These are phyloP conservation scores for Leptographium radiaticola DNA, from an alignment of 2,329 filamentous ascomycete species.

Conservation along the genomic window DNA sequence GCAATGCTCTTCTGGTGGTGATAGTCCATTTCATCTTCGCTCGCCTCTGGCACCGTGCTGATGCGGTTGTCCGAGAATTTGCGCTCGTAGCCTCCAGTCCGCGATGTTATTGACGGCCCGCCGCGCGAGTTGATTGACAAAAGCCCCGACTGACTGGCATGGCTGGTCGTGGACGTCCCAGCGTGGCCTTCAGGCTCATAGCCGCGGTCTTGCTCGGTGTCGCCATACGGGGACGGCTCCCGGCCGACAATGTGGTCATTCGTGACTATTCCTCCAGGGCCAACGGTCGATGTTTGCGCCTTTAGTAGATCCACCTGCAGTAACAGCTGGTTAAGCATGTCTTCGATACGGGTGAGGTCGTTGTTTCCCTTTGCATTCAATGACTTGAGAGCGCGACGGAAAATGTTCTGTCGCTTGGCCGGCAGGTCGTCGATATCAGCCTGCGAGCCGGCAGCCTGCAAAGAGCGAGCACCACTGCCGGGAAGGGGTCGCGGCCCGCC, in stretches of 20 bases:
- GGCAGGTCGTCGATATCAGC: conserved; percentile 44
- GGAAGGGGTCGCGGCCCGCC: conserved; percentile 80
- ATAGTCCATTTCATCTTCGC: conserved; percentile 57
- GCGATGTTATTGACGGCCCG: conserved; percentile 20
- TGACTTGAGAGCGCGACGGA: conserved; percentile 84
- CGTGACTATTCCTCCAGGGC: neutral
- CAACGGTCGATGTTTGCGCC: conserved; percentile 30
- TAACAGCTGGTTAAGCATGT: conserved; percentile 83
- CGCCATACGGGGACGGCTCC: conserved; percentile 46
- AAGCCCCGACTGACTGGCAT: conserved; percentile 63
- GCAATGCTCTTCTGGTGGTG: conserved; percentile 11
- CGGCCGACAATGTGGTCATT: conserved; percentile 32
- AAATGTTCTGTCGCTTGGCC: conserved; percentile 83
- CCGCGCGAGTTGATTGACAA: conserved; percentile 47
- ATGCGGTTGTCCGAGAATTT: conserved; percentile 66
- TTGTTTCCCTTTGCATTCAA: conserved; percentile 77
- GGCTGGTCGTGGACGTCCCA: conserved; percentile 59
- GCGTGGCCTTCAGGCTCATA: conserved; percentile 77
- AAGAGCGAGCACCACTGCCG: conserved; percentile 42
- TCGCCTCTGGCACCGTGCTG: conserved; percentile 76
- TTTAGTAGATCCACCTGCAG: conserved; percentile 82
- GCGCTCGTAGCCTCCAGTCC: conserved; percentile 33
- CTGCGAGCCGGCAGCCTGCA: conserved; percentile 40
- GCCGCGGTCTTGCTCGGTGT: conserved; percentile 58
- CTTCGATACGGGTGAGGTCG: conserved; percentile 78